A percentile compares a stretch with the other conserved stretches of the same genome.
Evolutionary conservation across 768 basidiomycete species (phyloP).

Genomic region (Lyophyllum decastes): DNA sequence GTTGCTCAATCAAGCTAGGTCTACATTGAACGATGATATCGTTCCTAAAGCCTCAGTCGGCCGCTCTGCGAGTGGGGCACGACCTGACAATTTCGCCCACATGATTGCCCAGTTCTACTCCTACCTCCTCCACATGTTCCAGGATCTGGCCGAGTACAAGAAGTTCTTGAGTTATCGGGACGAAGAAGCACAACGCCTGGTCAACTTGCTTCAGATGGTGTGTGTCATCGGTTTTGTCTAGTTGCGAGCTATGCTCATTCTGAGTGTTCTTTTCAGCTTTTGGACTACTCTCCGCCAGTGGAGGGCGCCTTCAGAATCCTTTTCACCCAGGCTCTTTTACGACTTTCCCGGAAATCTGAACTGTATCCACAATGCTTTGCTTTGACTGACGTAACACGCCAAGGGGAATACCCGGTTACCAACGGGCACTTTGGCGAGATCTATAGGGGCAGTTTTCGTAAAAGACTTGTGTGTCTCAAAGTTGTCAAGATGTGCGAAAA

Average conservation of each 20-base stretch:
- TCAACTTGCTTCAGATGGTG: slow-evolving; percentile 29
- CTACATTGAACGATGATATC: no score
- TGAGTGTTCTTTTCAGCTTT: no score
- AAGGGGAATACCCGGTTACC: slow-evolving; percentile 10
- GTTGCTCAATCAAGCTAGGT: no score
- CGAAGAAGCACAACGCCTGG: slow-evolving; percentile 17
- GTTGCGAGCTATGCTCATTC: no score
- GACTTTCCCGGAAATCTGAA: slow-evolving; percentile 25
- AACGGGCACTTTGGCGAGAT: slow-evolving; percentile 30
- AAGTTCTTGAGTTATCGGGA: slow-evolving; percentile 17
- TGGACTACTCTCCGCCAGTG: slow-evolving; percentile 20
- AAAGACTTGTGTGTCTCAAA: slow-evolving; percentile 26
- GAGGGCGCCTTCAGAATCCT: slow-evolving; percentile 15
- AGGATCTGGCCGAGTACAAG: slow-evolving; percentile 16
- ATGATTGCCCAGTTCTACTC: no score
- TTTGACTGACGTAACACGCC: slow-evolving; percentile 13
- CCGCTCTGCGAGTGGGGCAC: no score
- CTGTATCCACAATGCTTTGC: slow-evolving; percentile 29
- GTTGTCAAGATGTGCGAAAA: slow-evolving; percentile 24
- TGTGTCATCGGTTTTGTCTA: no score
- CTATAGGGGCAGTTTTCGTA: slow-evolving; percentile 21
- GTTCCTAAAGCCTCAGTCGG: no score
- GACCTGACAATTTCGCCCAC: no score
- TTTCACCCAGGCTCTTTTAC: slow-evolving; percentile 19
- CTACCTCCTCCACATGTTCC: no score